A percentile compares a stretch with the other conserved stretches of the same genome.
These are phyloP conservation scores for Peniophora sp. DNA, from an alignment of 1,284 basidiomycete species.

Conservation along the genomic window DNA sequence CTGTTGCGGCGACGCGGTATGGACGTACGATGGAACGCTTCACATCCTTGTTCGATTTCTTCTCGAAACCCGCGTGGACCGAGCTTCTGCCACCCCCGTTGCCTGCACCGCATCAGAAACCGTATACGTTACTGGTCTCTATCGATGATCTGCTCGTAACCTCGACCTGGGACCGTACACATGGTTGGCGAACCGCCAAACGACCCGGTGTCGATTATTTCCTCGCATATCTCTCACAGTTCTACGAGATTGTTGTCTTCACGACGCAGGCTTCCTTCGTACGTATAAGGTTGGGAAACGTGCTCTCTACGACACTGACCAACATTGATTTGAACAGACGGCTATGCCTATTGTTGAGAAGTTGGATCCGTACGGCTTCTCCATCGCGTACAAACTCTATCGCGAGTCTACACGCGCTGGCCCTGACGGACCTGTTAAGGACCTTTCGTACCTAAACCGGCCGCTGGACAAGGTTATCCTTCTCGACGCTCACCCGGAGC, in stretches of 20 bases:
- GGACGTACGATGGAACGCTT: constrained; percentile 54
- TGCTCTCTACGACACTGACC: constrained; percentile 5
- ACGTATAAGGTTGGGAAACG: constrained; percentile 32
- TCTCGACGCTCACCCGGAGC: constrained; percentile 81
- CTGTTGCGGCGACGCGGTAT: constrained; percentile 51
- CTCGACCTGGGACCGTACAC: constrained; percentile 86
- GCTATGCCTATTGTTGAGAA: constrained; percentile 89
- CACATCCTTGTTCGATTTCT: constrained; percentile 61
- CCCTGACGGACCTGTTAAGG: constrained; percentile 79
- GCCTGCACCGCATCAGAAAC: constrained; percentile 80
- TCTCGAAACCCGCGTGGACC: constrained; percentile 89
- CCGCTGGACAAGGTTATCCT: constrained; percentile 10
- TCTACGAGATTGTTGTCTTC: constrained; percentile 97
- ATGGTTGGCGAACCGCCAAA: constrained; percentile 89
- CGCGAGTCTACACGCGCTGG: constrained; percentile 77
- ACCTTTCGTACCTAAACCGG: constrained; percentile 13
- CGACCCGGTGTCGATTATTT: constrained; percentile 98
- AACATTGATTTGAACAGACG: constrained; percentile 54
- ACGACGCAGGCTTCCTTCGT: constrained; percentile 89
- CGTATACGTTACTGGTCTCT: constrained; percentile 88
- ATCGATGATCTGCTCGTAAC: constrained; percentile 90
- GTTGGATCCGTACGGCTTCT: constrained; percentile 90
- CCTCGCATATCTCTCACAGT: constrained; percentile 92
- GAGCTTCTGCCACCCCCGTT: constrained; percentile 87
- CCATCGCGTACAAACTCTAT: constrained; percentile 85